Conservation (phyloP, 257 asterid genomes). For the Primulina eburnea region DNA sequence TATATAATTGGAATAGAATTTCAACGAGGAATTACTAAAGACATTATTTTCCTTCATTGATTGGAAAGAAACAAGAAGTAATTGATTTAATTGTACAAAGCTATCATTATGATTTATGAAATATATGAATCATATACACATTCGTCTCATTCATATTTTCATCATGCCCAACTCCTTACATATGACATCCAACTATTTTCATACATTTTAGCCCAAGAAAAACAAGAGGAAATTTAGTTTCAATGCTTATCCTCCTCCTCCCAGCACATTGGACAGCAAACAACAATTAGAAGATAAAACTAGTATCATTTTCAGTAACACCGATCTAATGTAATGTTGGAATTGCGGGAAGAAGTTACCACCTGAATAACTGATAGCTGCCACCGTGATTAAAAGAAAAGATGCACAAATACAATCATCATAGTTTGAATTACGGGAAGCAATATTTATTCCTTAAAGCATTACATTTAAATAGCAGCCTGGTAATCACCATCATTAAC, state of each 20-base stretch:
- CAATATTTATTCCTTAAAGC: background rate
- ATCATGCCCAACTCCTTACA: background rate
- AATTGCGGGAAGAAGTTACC: background rate
- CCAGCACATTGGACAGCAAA: too few species aligned
- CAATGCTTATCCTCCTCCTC: background rate
- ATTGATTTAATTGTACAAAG: background rate
- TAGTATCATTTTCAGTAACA: too few species aligned
- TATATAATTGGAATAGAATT: background rate
- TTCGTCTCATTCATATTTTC: background rate
- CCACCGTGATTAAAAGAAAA: background rate
- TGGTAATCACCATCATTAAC: background rate
- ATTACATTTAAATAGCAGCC: background rate
- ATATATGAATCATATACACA: background rate
- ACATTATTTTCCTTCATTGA: background rate
- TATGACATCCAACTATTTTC: too few species aligned
- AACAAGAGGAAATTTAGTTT: background rate
- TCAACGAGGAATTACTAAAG: slow-evolving; percentile 1
- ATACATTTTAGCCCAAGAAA: background rate
- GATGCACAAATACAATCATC: background rate
- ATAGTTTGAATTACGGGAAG: too few species aligned
- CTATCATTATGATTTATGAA: background rate
- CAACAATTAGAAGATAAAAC: too few species aligned
- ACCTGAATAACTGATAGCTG: background rate
- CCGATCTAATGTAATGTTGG: too few species aligned
- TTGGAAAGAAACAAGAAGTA: background rate